Evolutionary conservation across 2,329 filamentous ascomycete genomes (phyloP).

Genomic region (Stromatinia cepivora): DNA sequence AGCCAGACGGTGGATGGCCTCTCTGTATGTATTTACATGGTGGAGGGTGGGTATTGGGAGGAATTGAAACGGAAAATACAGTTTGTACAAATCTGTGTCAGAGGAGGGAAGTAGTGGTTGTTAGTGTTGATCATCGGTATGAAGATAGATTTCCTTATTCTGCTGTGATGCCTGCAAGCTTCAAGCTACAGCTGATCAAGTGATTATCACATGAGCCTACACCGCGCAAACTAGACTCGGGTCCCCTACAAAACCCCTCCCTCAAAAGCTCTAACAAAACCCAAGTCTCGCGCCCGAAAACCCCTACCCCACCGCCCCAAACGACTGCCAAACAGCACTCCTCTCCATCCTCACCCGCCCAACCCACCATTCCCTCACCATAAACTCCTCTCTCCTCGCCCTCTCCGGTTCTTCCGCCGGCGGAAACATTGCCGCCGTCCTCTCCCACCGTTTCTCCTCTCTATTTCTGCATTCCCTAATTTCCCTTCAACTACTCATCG

Average conservation of each 20-base stretch:
- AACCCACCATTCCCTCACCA: conserved; percentile 34
- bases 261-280: neutral
- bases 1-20: conserved; percentile 53
- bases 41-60: conserved; percentile 60
- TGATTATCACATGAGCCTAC: neutral
- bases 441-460: conserved; percentile 48
- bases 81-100: conserved; percentile 56
- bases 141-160: neutral
- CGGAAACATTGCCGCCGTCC: conserved; percentile 53
- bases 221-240: neutral
- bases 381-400: conserved; percentile 49
- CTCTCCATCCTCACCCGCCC: conserved; percentile 50
- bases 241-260: neutral
- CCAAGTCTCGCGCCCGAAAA: conserved; percentile 56
- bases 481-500: conserved; percentile 50
- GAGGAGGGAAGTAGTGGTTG: conserved; percentile 52
- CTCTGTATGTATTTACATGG: conserved; percentile 58
- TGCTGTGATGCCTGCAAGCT: too few species aligned
- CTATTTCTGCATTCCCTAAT: neutral
- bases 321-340: conserved; percentile 57
- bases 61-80: conserved; percentile 63
- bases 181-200: neutral
- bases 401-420: conserved; percentile 54
- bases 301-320: conserved; percentile 56
- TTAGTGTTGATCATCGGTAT: conserved; percentile 56